phyloP scores from a whole-genome alignment of 2,329 filamentous ascomycete genomes.

The Penicillium verrucosum region DNA sequence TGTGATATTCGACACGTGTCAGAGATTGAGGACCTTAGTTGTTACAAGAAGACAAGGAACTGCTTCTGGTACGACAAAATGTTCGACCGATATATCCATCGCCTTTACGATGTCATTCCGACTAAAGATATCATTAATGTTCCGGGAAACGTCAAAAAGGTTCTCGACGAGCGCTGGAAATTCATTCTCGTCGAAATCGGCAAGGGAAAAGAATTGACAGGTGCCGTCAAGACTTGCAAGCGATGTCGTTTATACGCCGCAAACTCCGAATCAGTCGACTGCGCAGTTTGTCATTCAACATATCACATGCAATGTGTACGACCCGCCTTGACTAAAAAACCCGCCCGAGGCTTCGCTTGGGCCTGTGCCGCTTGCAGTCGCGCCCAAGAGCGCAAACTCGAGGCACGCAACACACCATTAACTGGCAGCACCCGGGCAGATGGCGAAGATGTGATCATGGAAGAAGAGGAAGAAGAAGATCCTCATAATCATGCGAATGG shows the following conservation, averaged over 20 bases:
- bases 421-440: conserved; percentile 55
- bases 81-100: conserved; percentile 97
- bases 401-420: conserved; percentile 81
- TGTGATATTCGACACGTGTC: conserved; percentile 85
- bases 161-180: conserved; percentile 93
- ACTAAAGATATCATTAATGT: conserved; percentile 93
- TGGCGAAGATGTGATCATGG: conserved; percentile 62
- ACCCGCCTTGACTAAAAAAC: conserved; percentile 89
- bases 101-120: conserved; percentile 95
- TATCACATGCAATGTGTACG: conserved; percentile 99
- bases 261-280: conserved; percentile 95
- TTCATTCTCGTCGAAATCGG: conserved; percentile 93
- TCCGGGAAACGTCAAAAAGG: conserved; percentile 89
- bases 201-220: conserved; percentile 90
- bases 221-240: conserved; percentile 94
- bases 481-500: conserved; percentile 48
- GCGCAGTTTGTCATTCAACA: conserved; percentile 88
- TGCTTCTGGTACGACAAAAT: conserved; percentile 97
- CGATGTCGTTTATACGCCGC: conserved; percentile 88
- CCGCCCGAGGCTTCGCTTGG: conserved; percentile 96
- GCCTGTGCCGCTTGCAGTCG: conserved; percentile 93
- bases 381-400: conserved; percentile 88
- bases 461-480: conserved; percentile 69
- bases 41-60: conserved; percentile 79
- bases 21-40: conserved; percentile 77